Evolutionary conservation across 2,329 filamentous ascomycete species (phyloP).

Genomic region (Aspergillus floridensis): DNA sequence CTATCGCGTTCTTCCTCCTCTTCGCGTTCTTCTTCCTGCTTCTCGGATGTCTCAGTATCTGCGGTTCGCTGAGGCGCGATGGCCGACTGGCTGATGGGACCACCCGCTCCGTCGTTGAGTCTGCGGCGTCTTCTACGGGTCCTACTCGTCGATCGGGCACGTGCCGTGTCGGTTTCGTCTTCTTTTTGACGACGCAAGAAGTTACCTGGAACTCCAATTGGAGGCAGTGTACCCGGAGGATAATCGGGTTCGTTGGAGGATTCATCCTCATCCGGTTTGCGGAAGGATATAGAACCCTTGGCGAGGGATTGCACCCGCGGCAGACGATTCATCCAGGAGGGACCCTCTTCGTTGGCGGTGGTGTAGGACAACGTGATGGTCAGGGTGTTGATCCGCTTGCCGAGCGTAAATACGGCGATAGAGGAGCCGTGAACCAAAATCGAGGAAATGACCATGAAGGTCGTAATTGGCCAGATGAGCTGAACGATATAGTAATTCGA

Average conservation of each 20-base stretch:
- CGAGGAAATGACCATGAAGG: constrained; percentile 89
- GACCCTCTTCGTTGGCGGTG: constrained; percentile 79
- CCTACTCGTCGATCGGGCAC: constrained; percentile 56
- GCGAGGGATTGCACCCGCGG: constrained; percentile 81
- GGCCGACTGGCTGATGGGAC: constrained; percentile 84
- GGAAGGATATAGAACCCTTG: constrained; percentile 70
- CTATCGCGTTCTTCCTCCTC: constrained; percentile 30
- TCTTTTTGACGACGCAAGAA: constrained; percentile 77
- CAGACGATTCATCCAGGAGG: constrained; percentile 91
- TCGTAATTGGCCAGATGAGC: constrained; percentile 92
- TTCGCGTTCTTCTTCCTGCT: constrained; percentile 23
- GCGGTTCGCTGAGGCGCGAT: constrained; percentile 64
- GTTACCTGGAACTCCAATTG: constrained; percentile 67
- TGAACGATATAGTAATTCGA: constrained; percentile 71
- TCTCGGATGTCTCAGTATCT: constrained; percentile 32
- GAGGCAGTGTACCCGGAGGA: constrained; percentile 69
- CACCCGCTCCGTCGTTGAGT: constrained; percentile 73
- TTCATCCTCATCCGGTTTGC: constrained; percentile 66
- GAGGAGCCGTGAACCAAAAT: constrained; percentile 98
- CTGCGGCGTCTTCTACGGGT: constrained; percentile 58
- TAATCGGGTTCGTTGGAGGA: constrained; percentile 56
- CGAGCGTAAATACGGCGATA: constrained; percentile 93
- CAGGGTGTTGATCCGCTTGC: constrained; percentile 96
- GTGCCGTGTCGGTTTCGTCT: constrained; percentile 62
- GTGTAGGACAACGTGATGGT: constrained; percentile 97